phyloP scores from a whole-genome alignment of 1,139 yeast species.

The Protomyces inouyei region DNA sequence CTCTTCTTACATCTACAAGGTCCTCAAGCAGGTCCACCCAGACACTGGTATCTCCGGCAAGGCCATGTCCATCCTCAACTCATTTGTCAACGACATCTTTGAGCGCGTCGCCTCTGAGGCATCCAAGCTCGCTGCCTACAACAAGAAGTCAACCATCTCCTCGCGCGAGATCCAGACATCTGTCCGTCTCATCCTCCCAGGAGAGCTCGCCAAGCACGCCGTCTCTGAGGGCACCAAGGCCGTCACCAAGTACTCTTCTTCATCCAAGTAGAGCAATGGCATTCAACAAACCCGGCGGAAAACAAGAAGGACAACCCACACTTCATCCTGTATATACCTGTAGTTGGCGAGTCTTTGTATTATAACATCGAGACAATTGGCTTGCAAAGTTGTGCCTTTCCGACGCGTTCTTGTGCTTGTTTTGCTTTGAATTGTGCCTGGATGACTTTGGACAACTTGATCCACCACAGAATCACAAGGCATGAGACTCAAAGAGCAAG shows the following conservation, averaged over 20 bases:
- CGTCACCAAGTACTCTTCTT: constrained; percentile 95
- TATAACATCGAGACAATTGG: background rate
- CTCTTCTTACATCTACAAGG: constrained; percentile 94
- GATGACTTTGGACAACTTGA: no score
- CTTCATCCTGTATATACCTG: constrained; percentile 1
- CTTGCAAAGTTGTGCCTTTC: no score
- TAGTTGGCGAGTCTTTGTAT: background rate
- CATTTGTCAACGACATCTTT: constrained; percentile 82
- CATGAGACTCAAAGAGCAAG: no score
- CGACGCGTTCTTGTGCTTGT: no score
- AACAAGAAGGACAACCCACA: background rate
- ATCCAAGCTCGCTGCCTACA: constrained; percentile 98
- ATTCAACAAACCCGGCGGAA: background rate
- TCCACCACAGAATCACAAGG: no score
- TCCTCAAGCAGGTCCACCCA: constrained; percentile 89
- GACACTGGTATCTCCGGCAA: constrained; percentile 99
- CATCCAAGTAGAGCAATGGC: constrained; percentile 32
- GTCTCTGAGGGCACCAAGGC: constrained; percentile 99
- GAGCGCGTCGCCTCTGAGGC: constrained; percentile 98
- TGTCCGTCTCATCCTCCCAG: constrained; percentile 97
- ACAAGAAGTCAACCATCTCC: constrained; percentile 97
- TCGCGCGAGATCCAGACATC: constrained; percentile 99
- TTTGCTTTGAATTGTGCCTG: no score
- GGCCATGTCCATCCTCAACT: constrained; percentile 99
- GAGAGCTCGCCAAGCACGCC: constrained; percentile 99